Conservation (phyloP, 257 asterid species). For the Orobanche coerulescens region DNA sequence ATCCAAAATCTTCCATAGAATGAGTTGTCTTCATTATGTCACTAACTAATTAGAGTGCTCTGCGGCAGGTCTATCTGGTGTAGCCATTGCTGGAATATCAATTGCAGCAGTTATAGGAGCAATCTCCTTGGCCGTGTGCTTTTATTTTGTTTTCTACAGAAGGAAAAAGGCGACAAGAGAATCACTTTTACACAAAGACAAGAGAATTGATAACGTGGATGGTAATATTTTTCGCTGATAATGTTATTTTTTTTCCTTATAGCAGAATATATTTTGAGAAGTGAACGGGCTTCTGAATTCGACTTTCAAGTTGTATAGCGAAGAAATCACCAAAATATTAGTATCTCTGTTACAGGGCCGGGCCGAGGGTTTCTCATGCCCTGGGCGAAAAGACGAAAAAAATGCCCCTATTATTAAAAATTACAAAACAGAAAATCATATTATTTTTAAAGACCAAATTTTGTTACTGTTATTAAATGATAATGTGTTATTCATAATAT, state of each 20-base stretch:
- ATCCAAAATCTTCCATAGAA: conserved; percentile 9
- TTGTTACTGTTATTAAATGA: no score
- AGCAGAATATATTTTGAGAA: no score
- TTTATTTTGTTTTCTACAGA: conserved; percentile 35
- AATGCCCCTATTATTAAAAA: no score
- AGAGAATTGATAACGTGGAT: conserved; percentile 22
- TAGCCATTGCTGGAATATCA: conserved; percentile 70
- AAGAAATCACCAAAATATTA: no score
- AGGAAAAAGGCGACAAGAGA: conserved; percentile 28
- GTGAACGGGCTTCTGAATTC: no score
- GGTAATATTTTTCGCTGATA: conserved; percentile 29
- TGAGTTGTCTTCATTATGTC: not conserved
- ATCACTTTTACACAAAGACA: conserved; percentile 24
- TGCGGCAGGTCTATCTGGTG: conserved; percentile 59
- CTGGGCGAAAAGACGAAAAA: no score
- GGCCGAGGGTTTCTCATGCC: no score
- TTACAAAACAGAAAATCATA: no score
- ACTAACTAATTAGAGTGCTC: conserved; percentile 20
- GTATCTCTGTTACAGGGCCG: no score
- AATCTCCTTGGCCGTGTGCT: conserved; percentile 34
- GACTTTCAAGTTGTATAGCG: no score
- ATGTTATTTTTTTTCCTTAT: not conserved
- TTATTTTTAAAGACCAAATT: no score
- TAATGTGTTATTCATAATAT: no score
- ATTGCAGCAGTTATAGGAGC: conserved; percentile 45